Base-by-base conservation (phyloP, 192 early-diverging fungal genomes). In the Linnemannia schmuckeri region DNA sequence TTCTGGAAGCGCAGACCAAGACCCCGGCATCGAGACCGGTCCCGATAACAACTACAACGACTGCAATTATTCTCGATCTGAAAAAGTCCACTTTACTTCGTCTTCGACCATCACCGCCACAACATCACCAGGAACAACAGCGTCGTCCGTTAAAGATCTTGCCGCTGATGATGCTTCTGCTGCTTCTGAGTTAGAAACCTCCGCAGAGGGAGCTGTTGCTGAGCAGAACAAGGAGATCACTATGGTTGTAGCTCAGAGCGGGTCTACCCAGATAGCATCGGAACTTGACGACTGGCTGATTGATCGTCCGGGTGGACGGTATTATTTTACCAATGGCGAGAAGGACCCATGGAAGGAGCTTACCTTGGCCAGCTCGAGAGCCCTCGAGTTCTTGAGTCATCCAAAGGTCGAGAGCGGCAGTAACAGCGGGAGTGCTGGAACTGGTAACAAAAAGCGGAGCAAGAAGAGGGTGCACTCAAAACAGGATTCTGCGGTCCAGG, bases 281-380 rank as follows among this genome's bases (percentile, higher is more conserved):
- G 49, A 46, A 70, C 47, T 42, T 46, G 42, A 30, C 27, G 27
- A 30, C 38, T 41, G 44, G 42, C 27, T 46, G 15, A n/a, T 46
- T 18, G 40, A 46, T 27, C 72, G 49, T 42, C 27, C 75, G 78
- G 27, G 89, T 85, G 80, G 89, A 72, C 55, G 90, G 89, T 76
- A 93, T 93, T 57, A 91, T 91, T 47, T 96, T 91, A 93, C 94
- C 63, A 93, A 95, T 71, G 94, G 93, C 9, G 90, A 93, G 75
- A 89, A 89, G 37, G 94, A 94, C 74, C 93, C 93, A 1, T 94
- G 93, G 93, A 91, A 89, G 74, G 81, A 88, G 63, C 82, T 94
- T 38, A 92, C 91, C 1, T 88, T 89, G 8, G 81, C 80, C 0
- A 79, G 79, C 35, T 6, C 71, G 4, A 69, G 73, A 0, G 82